Evolutionary conservation across 2,329 filamentous ascomycete species (phyloP), one percentile per base, ranked within the genome.

Genomic region (Fusarium haematococcum): DNA sequence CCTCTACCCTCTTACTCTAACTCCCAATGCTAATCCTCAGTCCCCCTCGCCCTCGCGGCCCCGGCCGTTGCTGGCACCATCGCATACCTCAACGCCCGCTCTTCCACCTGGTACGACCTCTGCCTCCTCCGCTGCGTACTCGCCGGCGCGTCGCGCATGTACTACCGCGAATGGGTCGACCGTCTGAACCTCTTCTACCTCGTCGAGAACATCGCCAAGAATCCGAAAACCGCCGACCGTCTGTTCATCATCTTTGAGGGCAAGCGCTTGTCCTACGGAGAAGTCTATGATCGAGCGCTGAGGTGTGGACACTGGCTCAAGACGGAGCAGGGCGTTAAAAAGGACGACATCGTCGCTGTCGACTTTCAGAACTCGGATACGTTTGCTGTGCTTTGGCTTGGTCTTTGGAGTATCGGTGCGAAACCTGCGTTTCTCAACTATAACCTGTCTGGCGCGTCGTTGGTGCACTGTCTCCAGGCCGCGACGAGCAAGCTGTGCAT

Each of bases 401-500:
- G 92, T 0, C 83, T 97, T 35, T 97, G 94, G 94, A 91, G 92
- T 33, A 91, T 97, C 68, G 95, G 95, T 13, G 95, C 93, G 0
- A 91, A 91, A 65, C 94, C 95, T 0, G 95, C 95, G 0, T 94
- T 97, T 77, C 93, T 97, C 84, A 98, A 98, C 83, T 96, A 95
- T 83, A 97, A 97, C 80, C 85, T 97, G 58, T 88, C 89, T 0
- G 92, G 91, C 14, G 90, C 92, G 32, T 88, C 94, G 0, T 85
- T 98, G 70, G 81, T 89, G 4, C 95, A 98, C 82, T 96, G 93
- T 75, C 86, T 97, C 52, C 89, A 88, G 73, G 90, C 91, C 2
- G 92, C 93, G 2, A 91, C 88, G 0, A 86, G 93, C 0, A 88
- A 88, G 11, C 79, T 97, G 3, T 85, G 95, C 65, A 80, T 98